Percentiles rank a stretch among this genome's conserved stretches.
Conservation (phyloP, 1,284 basidiomycete species). For the Ceratobasidium sp. region DNA sequence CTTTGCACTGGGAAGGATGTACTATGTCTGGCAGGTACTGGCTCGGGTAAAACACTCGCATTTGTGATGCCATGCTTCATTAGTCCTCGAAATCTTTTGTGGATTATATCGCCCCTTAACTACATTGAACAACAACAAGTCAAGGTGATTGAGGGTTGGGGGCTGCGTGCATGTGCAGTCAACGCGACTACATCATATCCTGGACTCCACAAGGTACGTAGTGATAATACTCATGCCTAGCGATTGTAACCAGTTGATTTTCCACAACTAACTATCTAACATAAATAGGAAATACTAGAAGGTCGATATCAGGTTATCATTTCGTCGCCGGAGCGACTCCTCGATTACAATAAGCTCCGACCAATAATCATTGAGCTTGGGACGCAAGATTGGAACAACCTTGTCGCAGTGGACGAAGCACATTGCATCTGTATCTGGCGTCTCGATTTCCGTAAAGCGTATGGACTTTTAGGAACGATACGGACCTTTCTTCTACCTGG, state of each 20-base stretch:
- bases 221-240: no score
- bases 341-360: no score
- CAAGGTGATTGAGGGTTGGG: neutral
- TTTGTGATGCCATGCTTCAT: constrained; percentile 4
- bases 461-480: neutral
- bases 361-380: neutral
- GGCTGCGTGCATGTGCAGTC: neutral
- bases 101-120: neutral
- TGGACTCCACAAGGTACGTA: no score
- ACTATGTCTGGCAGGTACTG: constrained; percentile 8
- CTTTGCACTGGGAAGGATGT: neutral
- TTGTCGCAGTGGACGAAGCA: constrained; percentile 24
- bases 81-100: neutral
- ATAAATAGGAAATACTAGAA: constrained; percentile 6
- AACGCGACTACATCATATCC: constrained; percentile 16
- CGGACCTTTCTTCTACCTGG: neutral
- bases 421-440: constrained; percentile 33
- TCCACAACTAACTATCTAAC: no score
- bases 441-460: neutral
- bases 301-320: constrained; percentile 18
- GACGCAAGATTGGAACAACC: neutral
- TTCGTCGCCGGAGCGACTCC: constrained; percentile 4
- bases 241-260: no score
- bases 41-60: constrained; percentile 6
- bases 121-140: constrained; percentile 1